These are phyloP conservation scores for Phytophthora tubulina DNA, from an alignment of 352 stramenopile genomes.

Conservation along the genomic window DNA sequence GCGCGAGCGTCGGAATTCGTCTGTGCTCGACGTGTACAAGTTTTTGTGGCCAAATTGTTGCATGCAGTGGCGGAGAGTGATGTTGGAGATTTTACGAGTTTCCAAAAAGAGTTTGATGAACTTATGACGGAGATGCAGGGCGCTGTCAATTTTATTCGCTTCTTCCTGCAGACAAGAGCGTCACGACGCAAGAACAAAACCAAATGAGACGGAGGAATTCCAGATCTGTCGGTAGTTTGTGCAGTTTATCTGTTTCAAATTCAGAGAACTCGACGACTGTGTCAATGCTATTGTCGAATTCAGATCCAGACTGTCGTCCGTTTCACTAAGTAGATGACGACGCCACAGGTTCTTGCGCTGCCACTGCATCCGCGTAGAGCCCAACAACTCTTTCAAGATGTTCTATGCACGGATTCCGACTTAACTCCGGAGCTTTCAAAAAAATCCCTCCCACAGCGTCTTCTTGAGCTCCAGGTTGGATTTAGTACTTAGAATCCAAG, in stretches of 20 bases:
- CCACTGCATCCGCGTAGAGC: constrained; percentile 43
- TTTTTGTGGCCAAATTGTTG: constrained; percentile 68
- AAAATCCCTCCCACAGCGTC: constrained; percentile 37
- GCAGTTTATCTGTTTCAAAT: constrained; percentile 29
- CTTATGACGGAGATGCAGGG: constrained; percentile 39
- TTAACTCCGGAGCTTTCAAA: constrained; percentile 37
- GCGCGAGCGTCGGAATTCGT: constrained; percentile 79
- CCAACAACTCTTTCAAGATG: constrained; percentile 53
- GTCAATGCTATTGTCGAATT: background rate
- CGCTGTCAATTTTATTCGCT: constrained; percentile 39
- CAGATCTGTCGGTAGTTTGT: constrained; percentile 22
- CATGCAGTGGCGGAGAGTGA: constrained; percentile 63
- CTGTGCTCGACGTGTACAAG: constrained; percentile 68
- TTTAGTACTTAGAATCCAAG: background rate
- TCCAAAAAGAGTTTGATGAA: constrained; percentile 35
- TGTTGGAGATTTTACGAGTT: constrained; percentile 44
- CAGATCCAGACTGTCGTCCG: constrained; percentile 3
- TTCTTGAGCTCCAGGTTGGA: constrained; percentile 42
- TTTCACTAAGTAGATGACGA: background rate
- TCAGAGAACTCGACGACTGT: constrained; percentile 2
- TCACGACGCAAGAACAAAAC: constrained; percentile 23
- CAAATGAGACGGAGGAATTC: constrained; percentile 44
- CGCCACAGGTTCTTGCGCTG: constrained; percentile 7
- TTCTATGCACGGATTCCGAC: constrained; percentile 31
- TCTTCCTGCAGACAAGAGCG: constrained; percentile 36